Percentiles rank a stretch among this genome's conserved stretches.
Evolutionary conservation across 331 rosid genomes (phyloP).

Genomic region (Pyracantha coccinea): DNA sequence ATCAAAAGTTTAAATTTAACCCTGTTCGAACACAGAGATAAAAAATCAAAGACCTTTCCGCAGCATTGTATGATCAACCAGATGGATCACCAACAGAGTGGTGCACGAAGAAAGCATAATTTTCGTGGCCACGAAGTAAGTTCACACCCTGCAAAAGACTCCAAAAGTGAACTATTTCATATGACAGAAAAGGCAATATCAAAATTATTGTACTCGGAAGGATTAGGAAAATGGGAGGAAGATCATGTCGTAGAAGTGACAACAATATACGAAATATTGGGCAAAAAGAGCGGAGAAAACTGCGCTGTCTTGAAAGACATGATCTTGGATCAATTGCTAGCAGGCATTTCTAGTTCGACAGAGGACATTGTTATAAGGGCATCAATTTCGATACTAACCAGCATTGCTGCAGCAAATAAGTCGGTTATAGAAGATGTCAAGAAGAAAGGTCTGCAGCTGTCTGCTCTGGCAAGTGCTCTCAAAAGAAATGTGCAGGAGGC

Average conservation of each 20-base stretch:
- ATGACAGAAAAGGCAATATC: conserved; percentile 30
- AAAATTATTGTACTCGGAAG: conserved; percentile 36
- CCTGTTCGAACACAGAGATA: conserved; percentile 23
- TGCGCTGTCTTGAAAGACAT: conserved; percentile 56
- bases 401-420: conserved; percentile 57
- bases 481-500: conserved; percentile 76
- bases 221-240: conserved; percentile 43
- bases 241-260: conserved; percentile 50
- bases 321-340: conserved; percentile 59
- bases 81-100: conserved; percentile 29
- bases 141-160: conserved; percentile 32
- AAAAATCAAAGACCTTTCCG: conserved; percentile 15
- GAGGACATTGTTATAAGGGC: conserved; percentile 62
- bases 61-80: conserved; percentile 23
- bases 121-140: conserved; percentile 21
- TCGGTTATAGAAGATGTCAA: conserved; percentile 62
- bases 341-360: conserved; percentile 60
- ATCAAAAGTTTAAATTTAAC: conserved; percentile 11
- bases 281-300: conserved; percentile 34
- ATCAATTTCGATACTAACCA: conserved; percentile 49
- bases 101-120: conserved; percentile 18
- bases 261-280: conserved; percentile 45
- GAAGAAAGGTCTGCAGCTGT: conserved; percentile 61
- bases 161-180: conserved; percentile 29
- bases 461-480: conserved; percentile 71